A percentile compares a stretch with the other conserved stretches of the same genome.
These are phyloP conservation scores for Sporothrix mexicana DNA, from an alignment of 2,329 filamentous ascomycete species.

Conservation along the genomic window DNA sequence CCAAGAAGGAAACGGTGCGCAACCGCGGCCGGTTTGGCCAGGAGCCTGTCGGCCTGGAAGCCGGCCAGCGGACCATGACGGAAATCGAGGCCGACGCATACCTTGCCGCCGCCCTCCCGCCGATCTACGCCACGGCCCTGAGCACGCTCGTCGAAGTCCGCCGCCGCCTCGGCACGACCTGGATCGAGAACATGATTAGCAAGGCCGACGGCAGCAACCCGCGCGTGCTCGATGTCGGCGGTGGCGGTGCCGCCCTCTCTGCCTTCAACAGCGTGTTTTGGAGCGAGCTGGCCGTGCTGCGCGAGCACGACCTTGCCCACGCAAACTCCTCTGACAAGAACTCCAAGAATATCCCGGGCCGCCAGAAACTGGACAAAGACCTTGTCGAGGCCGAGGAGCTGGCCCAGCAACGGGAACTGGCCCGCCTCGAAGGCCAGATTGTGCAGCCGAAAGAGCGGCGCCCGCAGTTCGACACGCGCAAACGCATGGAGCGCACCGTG, in stretches of 20 bases:
- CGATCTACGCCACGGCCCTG: constrained; percentile 70
- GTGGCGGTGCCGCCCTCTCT: constrained; percentile 72
- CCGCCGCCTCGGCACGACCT: constrained; percentile 71
- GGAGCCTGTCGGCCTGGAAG: constrained; percentile 67
- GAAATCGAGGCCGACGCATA: constrained; percentile 78
- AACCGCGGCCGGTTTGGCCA: constrained; percentile 58
- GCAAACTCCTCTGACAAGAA: neutral
- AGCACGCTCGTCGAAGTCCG: constrained; percentile 74
- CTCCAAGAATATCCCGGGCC: no score
- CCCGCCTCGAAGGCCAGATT: neutral
- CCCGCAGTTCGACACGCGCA: constrained; percentile 56
- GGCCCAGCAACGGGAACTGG: constrained; percentile 47
- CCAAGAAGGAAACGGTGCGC: constrained; percentile 41
- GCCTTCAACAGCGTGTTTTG: constrained; percentile 80
- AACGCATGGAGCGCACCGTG: constrained; percentile 82
- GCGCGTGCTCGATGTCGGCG: constrained; percentile 75
- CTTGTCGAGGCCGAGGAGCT: constrained; percentile 57
- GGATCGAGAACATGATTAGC: constrained; percentile 69
- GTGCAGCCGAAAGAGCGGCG: neutral
- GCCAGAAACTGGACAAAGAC: neutral
- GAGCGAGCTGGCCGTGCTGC: constrained; percentile 80
- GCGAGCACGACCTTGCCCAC: constrained; percentile 65
- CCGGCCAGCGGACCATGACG: constrained; percentile 69
- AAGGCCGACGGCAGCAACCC: constrained; percentile 63
- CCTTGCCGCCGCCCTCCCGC: constrained; percentile 71